phyloP scores from a whole-genome alignment of 2,329 filamentous ascomycete species.

The Lasiodiplodia gonubiensis region DNA sequence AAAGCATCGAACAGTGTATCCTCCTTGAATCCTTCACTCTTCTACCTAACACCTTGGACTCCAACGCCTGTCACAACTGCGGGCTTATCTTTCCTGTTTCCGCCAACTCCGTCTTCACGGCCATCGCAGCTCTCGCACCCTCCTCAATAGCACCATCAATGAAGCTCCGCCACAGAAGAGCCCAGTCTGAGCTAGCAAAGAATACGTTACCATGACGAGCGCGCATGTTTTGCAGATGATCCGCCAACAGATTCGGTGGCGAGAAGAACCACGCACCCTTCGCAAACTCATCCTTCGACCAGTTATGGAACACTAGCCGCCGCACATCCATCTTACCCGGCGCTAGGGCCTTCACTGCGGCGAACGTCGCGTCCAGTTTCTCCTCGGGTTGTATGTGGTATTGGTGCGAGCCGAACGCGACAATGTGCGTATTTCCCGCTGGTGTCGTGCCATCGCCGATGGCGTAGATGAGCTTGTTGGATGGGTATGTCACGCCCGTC shows the following conservation, averaged over 20 bases:
- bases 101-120: conserved; percentile 33
- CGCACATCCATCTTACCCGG: conserved; percentile 31
- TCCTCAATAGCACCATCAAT: conserved; percentile 59
- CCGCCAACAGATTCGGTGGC: conserved; percentile 45
- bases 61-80: not conserved
- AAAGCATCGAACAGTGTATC: not conserved
- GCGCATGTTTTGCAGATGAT: conserved; percentile 50
- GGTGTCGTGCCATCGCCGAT: conserved; percentile 50
- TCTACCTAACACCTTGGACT: not conserved
- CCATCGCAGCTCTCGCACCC: conserved; percentile 46
- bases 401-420: conserved; percentile 52
- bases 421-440: conserved; percentile 56
- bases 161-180: conserved; percentile 56
- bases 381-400: conserved; percentile 55
- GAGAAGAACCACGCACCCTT: conserved; percentile 55
- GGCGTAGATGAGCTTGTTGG: conserved; percentile 50
- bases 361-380: conserved; percentile 43
- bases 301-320: conserved; percentile 53
- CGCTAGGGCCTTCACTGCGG: conserved; percentile 43
- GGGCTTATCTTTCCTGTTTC: not conserved
- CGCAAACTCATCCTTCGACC: conserved; percentile 55
- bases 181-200: conserved; percentile 58
- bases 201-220: conserved; percentile 51
- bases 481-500: conserved; percentile 52
- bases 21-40: too few species aligned